Base-by-base conservation (phyloP, 2,329 filamentous ascomycete species). In the Penicillium sp. region DNA sequence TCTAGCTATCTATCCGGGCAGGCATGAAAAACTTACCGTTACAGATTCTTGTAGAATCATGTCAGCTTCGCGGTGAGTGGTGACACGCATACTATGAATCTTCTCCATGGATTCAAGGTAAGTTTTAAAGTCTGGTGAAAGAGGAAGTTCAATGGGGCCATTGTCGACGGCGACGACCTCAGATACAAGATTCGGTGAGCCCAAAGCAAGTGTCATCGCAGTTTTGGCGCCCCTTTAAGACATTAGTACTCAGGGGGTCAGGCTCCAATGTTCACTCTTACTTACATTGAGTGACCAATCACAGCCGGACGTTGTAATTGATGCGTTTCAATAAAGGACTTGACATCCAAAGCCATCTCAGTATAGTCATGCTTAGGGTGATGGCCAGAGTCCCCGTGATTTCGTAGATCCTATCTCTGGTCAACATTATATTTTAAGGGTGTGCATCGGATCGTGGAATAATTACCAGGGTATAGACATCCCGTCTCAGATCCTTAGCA, bases 311-410 rank as follows among this genome's bases (percentile, higher is more conserved):
- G 31, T 19, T 52, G 48, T 16, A 68, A 49, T 19, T 42, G 11
- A 42, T 66, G 63, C 3, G 55, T 53, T 26, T 55, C 44, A 22
- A 68, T 64, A 22, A 68, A 68, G 3, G 42, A 49, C 33, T 64
- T 59, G 43, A 68, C 63, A 31, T 68, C 65, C 22, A 62, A 55
- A n/a, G 65, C 64, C 54, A 68, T 59, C 37, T 66, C 64, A 53
- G 55, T 56, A 33, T 68, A 68, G 35, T 62, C 54, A 24, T 68
- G 65, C 21, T 55, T 58, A 0, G 54, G 59, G 27, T 68, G 64
- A 73, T 96, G 92, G 0, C 90, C 90, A 1, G 91, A 95, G 50
- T 96, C 90, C 68, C 93, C 93, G 77, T 97, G 93, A 72, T 97
- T 97, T 67, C 93, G 86, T 27, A 96, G 83, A 74, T 97, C 93